Evolutionary conservation across 2,329 filamentous ascomycete genomes (phyloP).

Genomic region (Diaporthe batatas): DNA sequence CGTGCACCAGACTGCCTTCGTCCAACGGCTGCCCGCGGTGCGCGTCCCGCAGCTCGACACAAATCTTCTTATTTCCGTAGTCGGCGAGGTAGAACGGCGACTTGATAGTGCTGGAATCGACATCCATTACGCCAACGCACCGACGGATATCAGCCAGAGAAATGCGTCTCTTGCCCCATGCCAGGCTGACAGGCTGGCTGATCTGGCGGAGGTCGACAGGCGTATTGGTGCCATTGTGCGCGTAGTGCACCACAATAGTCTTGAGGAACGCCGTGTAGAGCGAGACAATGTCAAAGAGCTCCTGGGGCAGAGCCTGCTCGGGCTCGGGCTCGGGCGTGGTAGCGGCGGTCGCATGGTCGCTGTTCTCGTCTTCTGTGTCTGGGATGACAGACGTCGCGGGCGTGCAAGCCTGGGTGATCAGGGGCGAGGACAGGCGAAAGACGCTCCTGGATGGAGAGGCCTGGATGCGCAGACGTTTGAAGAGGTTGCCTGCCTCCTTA

Average conservation of each 20-base stretch:
- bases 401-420: conserved; percentile 50
- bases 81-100: conserved; percentile 55
- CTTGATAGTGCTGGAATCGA: conserved; percentile 2
- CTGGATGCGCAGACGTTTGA: conserved; percentile 58
- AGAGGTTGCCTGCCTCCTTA: conserved; percentile 52
- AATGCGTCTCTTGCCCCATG: conserved; percentile 80
- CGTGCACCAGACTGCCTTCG: conserved; percentile 65
- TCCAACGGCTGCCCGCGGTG: conserved; percentile 57
- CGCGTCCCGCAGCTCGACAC: conserved; percentile 66
- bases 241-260: conserved; percentile 76
- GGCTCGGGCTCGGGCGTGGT: conserved; percentile 42
- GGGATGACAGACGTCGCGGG: conserved; percentile 55
- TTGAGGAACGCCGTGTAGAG: conserved; percentile 78
- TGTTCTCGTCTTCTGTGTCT: conserved; percentile 52
- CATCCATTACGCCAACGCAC: conserved; percentile 73
- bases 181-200: conserved; percentile 72
- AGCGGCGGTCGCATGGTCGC: conserved; percentile 44
- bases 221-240: conserved; percentile 73
- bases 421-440: conserved; percentile 49
- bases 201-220: conserved; percentile 75
- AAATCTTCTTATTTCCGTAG: conserved; percentile 68
- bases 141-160: conserved; percentile 74
- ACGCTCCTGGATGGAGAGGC: conserved; percentile 50
- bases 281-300: conserved; percentile 70
- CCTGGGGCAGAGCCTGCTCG: conserved; percentile 58